Evolutionary conservation across 305 asterid genomes (phyloP), one percentile per base, ranked within the genome.

Genomic region (Lippia alba): DNA sequence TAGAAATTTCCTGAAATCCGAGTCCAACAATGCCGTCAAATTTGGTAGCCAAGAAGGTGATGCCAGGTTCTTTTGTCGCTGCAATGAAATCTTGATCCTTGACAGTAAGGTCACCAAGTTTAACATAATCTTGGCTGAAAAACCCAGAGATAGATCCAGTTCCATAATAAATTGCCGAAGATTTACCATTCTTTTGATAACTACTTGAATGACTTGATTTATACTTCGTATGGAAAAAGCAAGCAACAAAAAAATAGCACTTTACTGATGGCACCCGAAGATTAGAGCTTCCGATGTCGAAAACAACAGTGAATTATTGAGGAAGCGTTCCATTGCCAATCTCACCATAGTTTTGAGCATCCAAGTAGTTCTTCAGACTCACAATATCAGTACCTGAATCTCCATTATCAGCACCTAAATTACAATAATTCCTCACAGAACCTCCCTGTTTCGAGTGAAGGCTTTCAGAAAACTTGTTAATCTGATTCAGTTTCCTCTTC

Each of bases 21-120:
- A 91, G 97, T 56, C 97, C 97, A 55, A 91, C 94, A 65, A 91
- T 89, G 53, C 97, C 96, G 76, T 91, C 97, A 75, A 91, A 91
- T 84, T 87, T 91, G 69, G 95, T 90, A 4, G 90, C 96, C 88
- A 91, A 80, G 74, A 91, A 91, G 24, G 91, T 85, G 72, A 89
- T 74, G 75, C 97, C 89, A 1, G 96, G 89, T 73, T 91, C 97
- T 71, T 73, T 86, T 48, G 97, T 89, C 36, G 96, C 96, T 84
- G 89, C 97, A 5, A 91, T 89, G 70, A 91, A 89, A 46, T 83
- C 96, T 96, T 91, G 98, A 32, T 83, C 81, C 82, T 90, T 80
- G 54, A 92, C 90, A 77, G 79, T 68, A 68, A 92, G 87, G 75
- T 56, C 73, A 64, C 98, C 98, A 33, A 92, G 79, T 78, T 82